Evolutionary conservation across 2,329 filamentous ascomycete species (phyloP), one percentile per base, ranked within the genome.

Genomic region (Aspergillus carbonarius): DNA sequence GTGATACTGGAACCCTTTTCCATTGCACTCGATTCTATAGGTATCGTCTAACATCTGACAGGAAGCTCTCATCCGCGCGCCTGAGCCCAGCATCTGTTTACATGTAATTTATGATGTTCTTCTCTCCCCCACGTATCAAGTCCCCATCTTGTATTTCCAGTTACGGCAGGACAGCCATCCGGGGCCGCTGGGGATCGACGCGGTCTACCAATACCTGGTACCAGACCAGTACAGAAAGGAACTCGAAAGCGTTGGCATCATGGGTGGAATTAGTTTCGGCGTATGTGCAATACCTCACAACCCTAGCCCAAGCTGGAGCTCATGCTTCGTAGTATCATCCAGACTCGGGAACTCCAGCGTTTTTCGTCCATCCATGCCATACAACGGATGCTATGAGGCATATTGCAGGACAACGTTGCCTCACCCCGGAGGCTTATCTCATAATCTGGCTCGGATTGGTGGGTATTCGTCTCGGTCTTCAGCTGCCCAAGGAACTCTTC

Each of bases 351-450:
- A 76, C 88, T 59, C 91, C 92, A 40, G 85, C 87, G 51, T 97
- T 93, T 76, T 97, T 96, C 76, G 83, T 98, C 67, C 95, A 99
- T 78, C 93, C 95, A 23, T 98, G 95, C 77, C 86, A 91, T 72
- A 90, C 95, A 8, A 90, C 89, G 57, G 89, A 93, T 64, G 90
- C 90, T 54, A 90, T 98, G 83, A 80, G 81, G 66, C 80, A 79
- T 53, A 87, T 92, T 68, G 78, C 83, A 66, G 69, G 74, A 13
- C 67, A 68, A 51, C 66, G 66, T 57, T 62, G 68, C n/a, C 63
- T 79, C 46, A 75, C 67, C 17, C 74, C 80, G 5, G 73, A 87
- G 68, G 82, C 88, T 67, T 98, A 98, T 79, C 81, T 98, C 70
- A 84, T 92, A 77, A 78, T 92, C 56, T 98, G 93, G 93, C 82